phyloP scores from a whole-genome alignment of 2,329 filamentous ascomycete genomes.

The Aspergillus fumigatus region DNA sequence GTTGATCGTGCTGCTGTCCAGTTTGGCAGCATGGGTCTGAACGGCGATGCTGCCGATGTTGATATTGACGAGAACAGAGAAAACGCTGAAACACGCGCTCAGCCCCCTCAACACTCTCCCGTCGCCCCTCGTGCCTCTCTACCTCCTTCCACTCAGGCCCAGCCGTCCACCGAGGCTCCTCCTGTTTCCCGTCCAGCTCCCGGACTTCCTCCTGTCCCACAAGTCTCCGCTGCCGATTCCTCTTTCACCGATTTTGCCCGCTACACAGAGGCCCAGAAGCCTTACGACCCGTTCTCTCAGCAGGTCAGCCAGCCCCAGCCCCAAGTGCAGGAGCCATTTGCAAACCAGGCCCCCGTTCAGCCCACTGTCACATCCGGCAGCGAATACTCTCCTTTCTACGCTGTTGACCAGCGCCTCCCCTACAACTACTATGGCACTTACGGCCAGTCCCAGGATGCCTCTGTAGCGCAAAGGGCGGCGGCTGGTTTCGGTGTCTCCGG shows the following conservation, averaged over 20 bases:
- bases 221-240: constrained; percentile 48
- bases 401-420: constrained; percentile 67
- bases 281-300: constrained; percentile 81
- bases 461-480: constrained; percentile 67
- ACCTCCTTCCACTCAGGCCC: constrained; percentile 57
- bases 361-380: constrained; percentile 54
- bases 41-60: constrained; percentile 53
- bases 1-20: constrained; percentile 91
- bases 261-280: constrained; percentile 64
- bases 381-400: constrained; percentile 85
- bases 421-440: constrained; percentile 70
- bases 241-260: constrained; percentile 50
- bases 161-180: constrained; percentile 32
- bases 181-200: constrained; percentile 57
- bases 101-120: constrained; percentile 90
- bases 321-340: constrained; percentile 57
- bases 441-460: constrained; percentile 67
- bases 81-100: constrained; percentile 88
- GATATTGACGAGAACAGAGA: constrained; percentile 94
- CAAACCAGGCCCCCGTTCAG: constrained; percentile 54
- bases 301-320: constrained; percentile 60
- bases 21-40: constrained; percentile 91
- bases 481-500: constrained; percentile 66
- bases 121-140: constrained; percentile 80
- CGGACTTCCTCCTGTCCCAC: constrained; percentile 57